Percentiles rank a stretch among this genome's conserved stretches.
Conservation (phyloP, 805 yeast genomes). For the Starmerella scarabaei region DNA sequence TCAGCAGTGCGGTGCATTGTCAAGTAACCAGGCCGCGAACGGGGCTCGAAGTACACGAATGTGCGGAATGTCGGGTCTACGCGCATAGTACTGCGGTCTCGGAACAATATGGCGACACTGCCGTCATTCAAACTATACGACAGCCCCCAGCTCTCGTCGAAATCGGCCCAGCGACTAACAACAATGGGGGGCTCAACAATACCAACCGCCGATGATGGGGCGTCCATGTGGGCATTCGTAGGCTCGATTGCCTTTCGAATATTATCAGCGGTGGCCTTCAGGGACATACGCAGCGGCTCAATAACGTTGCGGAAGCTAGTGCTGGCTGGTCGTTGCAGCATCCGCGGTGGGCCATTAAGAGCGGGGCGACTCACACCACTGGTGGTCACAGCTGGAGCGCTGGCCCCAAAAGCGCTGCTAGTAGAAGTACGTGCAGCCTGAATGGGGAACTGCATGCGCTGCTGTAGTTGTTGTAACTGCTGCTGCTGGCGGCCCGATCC, state of each 20-base stretch:
- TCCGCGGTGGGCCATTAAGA: constrained; percentile 3
- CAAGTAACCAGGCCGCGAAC: constrained; percentile 14
- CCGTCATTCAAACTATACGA: constrained; percentile 86
- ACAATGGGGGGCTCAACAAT: constrained; percentile 11
- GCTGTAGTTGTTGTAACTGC: not conserved
- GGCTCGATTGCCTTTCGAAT: constrained; percentile 2
- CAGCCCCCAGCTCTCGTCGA: constrained; percentile 88
- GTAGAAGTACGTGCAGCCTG: constrained; percentile 14
- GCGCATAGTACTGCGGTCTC: constrained; percentile 70
- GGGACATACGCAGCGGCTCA: constrained; percentile 10
- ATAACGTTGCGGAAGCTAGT: constrained; percentile 6
- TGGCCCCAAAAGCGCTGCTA: not conserved
- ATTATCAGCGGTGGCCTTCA: constrained; percentile 10
- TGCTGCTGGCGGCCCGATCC: constrained; percentile 4
- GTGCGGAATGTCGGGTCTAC: constrained; percentile 40
- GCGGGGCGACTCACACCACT: not conserved
- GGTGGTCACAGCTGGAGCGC: not conserved
- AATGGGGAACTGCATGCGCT: constrained; percentile 2
- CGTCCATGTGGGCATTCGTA: not conserved
- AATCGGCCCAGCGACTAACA: constrained; percentile 92
- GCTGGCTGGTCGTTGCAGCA: constrained; percentile 11
- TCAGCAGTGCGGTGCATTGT: constrained; percentile 31
- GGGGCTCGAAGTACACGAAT: constrained; percentile 55
- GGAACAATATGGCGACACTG: constrained; percentile 79
- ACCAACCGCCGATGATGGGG: constrained; percentile 1